phyloP scores from a whole-genome alignment of 2,329 filamentous ascomycete species.

The Westerdykella ornata region DNA sequence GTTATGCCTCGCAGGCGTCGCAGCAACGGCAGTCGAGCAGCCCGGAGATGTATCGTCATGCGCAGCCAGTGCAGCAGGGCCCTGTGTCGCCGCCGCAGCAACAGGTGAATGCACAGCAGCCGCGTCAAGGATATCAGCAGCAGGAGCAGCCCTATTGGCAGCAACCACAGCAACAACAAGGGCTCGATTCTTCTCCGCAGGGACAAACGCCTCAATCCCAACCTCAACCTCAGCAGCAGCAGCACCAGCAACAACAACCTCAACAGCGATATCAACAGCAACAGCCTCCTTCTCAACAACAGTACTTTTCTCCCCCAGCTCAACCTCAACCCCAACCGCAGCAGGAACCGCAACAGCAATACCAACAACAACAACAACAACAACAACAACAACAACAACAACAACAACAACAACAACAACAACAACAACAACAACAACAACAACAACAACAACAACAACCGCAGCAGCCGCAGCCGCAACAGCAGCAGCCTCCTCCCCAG shows the following conservation, averaged over 20 bases:
- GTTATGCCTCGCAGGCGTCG: conserved; percentile 27
- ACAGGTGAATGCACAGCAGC: conserved; percentile 24
- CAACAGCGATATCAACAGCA: conserved; percentile 6
- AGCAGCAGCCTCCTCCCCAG: conserved; percentile 5
- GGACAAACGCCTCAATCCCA: conserved; percentile 10
- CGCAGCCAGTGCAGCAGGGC: conserved; percentile 19
- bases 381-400: conserved; percentile 1
- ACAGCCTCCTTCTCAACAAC: conserved; percentile 6
- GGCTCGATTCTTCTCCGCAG: conserved; percentile 4
- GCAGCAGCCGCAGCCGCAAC: no score
- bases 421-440: conserved; percentile 15
- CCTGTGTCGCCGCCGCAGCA: conserved; percentile 28
- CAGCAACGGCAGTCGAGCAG: conserved; percentile 31
- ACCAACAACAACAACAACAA: conserved; percentile 1
- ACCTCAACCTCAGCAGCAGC: conserved; percentile 17
- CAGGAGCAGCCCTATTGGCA: conserved; percentile 22
- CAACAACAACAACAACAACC: conserved; percentile 14
- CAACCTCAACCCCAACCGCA: conserved; percentile 9
- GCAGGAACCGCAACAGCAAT: conserved; percentile 12
- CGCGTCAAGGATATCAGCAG: conserved; percentile 26
- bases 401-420: conserved; percentile 2
- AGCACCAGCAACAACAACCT: conserved; percentile 12
- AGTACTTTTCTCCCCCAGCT: conserved; percentile 5
- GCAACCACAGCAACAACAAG: conserved; percentile 13
- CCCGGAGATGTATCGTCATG: conserved; percentile 28